Conservation (phyloP, 202 grass and related monocot species). For the Digitaria exilis region DNA sequence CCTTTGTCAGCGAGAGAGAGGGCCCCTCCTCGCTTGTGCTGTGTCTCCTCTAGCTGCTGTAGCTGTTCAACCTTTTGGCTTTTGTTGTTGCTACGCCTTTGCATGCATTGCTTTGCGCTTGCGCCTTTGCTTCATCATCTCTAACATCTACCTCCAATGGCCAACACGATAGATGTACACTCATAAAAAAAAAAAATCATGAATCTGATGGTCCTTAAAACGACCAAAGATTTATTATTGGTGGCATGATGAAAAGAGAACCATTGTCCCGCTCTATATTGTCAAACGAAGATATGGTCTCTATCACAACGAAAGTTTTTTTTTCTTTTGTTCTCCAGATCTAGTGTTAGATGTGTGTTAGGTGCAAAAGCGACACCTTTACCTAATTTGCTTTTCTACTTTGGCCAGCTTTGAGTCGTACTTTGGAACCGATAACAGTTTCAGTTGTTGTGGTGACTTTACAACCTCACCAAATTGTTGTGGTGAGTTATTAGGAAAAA, state of each 20-base stretch:
- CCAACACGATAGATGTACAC: background rate
- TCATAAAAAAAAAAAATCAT: no score
- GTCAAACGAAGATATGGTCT: background rate
- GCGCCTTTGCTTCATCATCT: background rate
- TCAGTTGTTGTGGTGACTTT: background rate
- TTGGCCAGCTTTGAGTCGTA: background rate
- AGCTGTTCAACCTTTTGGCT: constrained; percentile 34
- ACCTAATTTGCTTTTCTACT: background rate
- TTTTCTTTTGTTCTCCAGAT: background rate
- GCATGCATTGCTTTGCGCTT: background rate
- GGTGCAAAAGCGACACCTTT: background rate
- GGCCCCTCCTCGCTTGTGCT: background rate
- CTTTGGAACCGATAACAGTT: background rate
- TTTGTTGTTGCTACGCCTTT: background rate
- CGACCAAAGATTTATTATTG: background rate
- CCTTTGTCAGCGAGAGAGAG: constrained; percentile 29
- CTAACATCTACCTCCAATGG: background rate
- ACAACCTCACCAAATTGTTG: background rate
- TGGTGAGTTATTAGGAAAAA: background rate
- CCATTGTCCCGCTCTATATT: background rate
- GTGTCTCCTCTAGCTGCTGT: background rate
- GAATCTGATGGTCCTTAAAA: background rate
- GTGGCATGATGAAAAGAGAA: background rate
- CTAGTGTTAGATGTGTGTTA: background rate
- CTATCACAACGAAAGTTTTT: background rate